A percentile compares a stretch with the other conserved stretches of the same genome.
Evolutionary conservation across 805 yeast species (phyloP).

Genomic region (Candida oleophila): DNA sequence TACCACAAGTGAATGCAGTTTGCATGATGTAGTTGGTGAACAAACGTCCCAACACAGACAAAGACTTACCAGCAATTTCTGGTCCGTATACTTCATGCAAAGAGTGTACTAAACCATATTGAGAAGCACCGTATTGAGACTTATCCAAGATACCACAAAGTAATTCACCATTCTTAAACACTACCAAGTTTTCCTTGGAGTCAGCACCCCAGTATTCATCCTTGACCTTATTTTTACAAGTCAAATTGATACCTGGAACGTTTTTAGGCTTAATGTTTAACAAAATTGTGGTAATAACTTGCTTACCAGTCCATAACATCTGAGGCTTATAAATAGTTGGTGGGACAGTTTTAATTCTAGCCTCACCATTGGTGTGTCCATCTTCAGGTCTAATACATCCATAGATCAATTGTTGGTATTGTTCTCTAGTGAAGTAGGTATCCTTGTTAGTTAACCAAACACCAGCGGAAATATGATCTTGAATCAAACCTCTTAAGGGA

Average conservation of each 20-base stretch:
- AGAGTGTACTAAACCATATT: conserved; percentile 95
- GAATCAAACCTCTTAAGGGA: conserved; percentile 97
- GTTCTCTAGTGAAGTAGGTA: conserved; percentile 83
- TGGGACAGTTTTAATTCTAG: conserved; percentile 70
- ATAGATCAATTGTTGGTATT: conserved; percentile 90
- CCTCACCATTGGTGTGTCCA: conserved; percentile 76
- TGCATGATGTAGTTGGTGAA: conserved; percentile 91
- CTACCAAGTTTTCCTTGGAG: conserved; percentile 81
- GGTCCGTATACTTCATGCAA: conserved; percentile 96
- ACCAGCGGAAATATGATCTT: conserved; percentile 98
- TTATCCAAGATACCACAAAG: conserved; percentile 93
- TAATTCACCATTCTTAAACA: conserved; percentile 84
- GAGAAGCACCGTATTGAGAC: conserved; percentile 97
- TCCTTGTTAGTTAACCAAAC: conserved; percentile 97
- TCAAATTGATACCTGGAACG: conserved; percentile 89
- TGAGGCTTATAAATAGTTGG: conserved; percentile 87
- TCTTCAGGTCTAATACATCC: conserved; percentile 97
- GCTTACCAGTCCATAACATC: conserved; percentile 98
- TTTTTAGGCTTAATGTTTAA: conserved; percentile 82
- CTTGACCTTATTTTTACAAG: conserved; percentile 84
- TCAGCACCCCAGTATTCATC: conserved; percentile 91
- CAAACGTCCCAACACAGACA: conserved; percentile 90
- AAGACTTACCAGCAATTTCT: conserved; percentile 79
- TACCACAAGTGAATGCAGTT: conserved; percentile 98
- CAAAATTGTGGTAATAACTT: conserved; percentile 87